Evolutionary conservation across 2,329 filamentous ascomycete species (phyloP), one percentile per base, ranked within the genome.

Genomic region (Cordyceps cateniannulata): DNA sequence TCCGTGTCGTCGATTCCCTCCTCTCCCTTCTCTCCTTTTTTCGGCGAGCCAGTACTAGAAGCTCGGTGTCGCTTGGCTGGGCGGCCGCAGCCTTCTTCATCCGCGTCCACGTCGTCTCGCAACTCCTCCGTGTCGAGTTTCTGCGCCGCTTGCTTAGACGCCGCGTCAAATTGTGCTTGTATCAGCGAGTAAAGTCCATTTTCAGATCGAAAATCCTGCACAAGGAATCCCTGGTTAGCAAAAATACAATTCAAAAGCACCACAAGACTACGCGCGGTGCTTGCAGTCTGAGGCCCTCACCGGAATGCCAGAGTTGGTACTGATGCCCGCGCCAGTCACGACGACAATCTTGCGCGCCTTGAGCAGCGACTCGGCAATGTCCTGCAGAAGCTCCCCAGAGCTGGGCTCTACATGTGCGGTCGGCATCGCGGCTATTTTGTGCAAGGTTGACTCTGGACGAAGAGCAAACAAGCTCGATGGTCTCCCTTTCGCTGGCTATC

Each of bases 261-360:
- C 1, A 27, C 10, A 35, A 7, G 7, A 12, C 5, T 8, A 27
- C n/a, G 42, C 18, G 29, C 56, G 20, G 57, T 70, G 63, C 10
- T 3, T 35, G 32, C 32, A 35, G 3, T 10, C 32, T 35, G 4
- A 12, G 10, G 10, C 32, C 14, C 7, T 35, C 77, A 90, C 87
- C 55, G 87, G 87, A 69, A 90, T 90, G 60, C 88, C 88, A 64
- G 86, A 89, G 70, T 89, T 90, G 55, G 88, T 90, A 69, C 86
- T 89, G 69, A 90, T 90, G 57, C 87, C 87, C 53, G 87, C 87
- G 54, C 88, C 87, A 0, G 88, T 90, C 35, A 90, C 78, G 22
- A 90, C 83, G 9, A 90, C 80, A n/a, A 89, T 80, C 70, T 88
- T 90, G 63, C 81, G 83, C 12, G 87, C 82, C 69, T 85, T 86